Evolutionary conservation across 2,329 filamentous ascomycete genomes (phyloP), one percentile per base, ranked within the genome.

Genomic region (Pestalotiopsis sp.): DNA sequence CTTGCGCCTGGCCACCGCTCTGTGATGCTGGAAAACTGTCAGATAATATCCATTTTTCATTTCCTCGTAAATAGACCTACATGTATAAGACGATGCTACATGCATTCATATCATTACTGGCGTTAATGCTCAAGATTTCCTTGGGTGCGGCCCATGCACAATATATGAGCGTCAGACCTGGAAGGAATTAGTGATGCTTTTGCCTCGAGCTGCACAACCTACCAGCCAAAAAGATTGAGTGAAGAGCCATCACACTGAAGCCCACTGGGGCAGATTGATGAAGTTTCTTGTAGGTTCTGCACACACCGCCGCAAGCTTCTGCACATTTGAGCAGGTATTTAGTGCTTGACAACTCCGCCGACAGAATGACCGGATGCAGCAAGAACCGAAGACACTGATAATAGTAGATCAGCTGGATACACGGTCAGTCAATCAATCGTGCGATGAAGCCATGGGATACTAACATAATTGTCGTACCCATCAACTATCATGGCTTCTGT

Each of bases 121-220:
- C 72, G 5, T 65, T 69, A 52, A 71, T 72, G 20, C 60, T 72
- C 55, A 73, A 73, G 4, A 76, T 61, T 13, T 73, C 70, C 11
- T 70, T 68, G 11, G 70, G 72, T 13, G 71, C 71, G 0, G 70
- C 70, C 76, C 76, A 79, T 20, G 73, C 71, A 64, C 76, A 77
- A 67, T 79, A 79, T 11, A 78, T 70, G 17, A 79, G 71, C 3
- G 76, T 78, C 4, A 78, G 68, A 2, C 76, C 76, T 68, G n/a
- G 4, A 2, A 3, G 9, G 23, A 12, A 14, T 65, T 25, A 31
- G 60, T 20, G 17, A 5, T 9, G 45, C n/a, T 23, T 38, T n/a
- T 27, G 23, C 3, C 23, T 14, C 13, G 12, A 14, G 57, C 57
- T 11, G 14, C 17, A 4, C 7, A 61, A 38, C 69, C 70, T 71